Evolutionary conservation across 208 protist genomes (phyloP), one percentile per base, ranked within the genome.

Genomic region (Trypanosoma boissoni): DNA sequence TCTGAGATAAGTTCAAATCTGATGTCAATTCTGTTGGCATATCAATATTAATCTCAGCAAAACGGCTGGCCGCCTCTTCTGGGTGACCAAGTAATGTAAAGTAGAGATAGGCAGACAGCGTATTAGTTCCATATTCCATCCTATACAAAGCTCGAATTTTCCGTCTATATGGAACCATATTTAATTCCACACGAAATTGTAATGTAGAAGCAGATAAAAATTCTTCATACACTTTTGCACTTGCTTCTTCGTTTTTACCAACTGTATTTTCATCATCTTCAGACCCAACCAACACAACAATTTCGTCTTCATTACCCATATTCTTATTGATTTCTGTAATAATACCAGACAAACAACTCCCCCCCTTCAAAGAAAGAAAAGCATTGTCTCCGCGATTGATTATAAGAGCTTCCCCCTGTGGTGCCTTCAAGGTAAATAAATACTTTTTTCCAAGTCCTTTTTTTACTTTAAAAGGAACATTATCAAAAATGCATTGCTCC

Each of bases 1-100:
- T 61, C 69, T 98, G 94, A 1, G 92, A 97, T 34, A 90, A 72
- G 74, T 99, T 99, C 1, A 99, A 76, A 42, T 86, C 61, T 28
- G 95, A 86, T 21, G 98, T 64, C 0, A 76, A 68, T 6, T 72
- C 63, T 18, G 76, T 7, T 10, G 23, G 26, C 32, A 72, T 45
- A 21, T 59, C 41, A 24, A 67, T 52, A 21, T 31, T 27, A 20
- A 64, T 43, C 39, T 59, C 39, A 29, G 59, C 43, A 58, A 59
- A 59, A 12, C 29, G 21, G 14, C 52, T 31, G 20, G 42, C 58
- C 0, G 78, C 43, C 10, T 57, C 21, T 23, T 83, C 67, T 10
- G 70, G 59, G 24, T 91, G 87, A 9, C 97, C 97, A 14, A 99
- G 80, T 2, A 99, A 62, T 28, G 77, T 72, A 60, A 97, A 86